Evolutionary conservation across 2,329 filamentous ascomycete species (phyloP), one percentile per base, ranked within the genome.

Genomic region (Verticillium albo-atrum): DNA sequence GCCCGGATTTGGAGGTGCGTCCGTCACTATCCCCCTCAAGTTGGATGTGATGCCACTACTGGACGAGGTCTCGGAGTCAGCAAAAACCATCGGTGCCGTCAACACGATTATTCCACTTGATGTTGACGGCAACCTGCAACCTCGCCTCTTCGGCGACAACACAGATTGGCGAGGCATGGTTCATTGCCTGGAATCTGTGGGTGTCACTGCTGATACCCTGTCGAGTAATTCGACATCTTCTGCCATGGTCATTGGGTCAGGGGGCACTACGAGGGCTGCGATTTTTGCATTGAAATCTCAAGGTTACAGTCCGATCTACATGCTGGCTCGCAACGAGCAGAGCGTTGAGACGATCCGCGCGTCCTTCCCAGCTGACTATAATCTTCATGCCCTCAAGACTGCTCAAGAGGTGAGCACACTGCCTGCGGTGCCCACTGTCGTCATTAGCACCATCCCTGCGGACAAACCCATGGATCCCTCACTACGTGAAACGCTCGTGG

Each of bases 111-210:
- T 97, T 28, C 88, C 90, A 0, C 70, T 84, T 3, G 23, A n/a
- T 15, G 27, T 4, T 23, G 14, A n/a, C 23, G 55, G 17, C 7
- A n/a, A 55, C 6, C 55, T 56, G 30, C 57, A 55, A 15, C 70
- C 70, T 27, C 82, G 79, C 4, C 84, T 98, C 3, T 73, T 90
- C 17, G 95, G 95, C 51, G 90, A 93, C 71, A 99, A 99, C 75
- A 99, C 95, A 14, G 95, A 99, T 77, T 99, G 92, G 89, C 84
- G 87, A 68, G 95, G 95, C 63, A 99, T 99, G 87, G 86, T 90
- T 2, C 85, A 89, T 66, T 88, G 91, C 3, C 83, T 99, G 23
- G 85, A 83, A 60, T 84, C 85, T 50, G 87, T 86, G 2, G 91
- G 91, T 7, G 79, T 90, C 42, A 76, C 77, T 23, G 55, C 63